Percentiles rank a stretch among this genome's conserved stretches.
phyloP scores from a whole-genome alignment of 2,329 filamentous ascomycete species.

The Ceratocystis albifundus region DNA sequence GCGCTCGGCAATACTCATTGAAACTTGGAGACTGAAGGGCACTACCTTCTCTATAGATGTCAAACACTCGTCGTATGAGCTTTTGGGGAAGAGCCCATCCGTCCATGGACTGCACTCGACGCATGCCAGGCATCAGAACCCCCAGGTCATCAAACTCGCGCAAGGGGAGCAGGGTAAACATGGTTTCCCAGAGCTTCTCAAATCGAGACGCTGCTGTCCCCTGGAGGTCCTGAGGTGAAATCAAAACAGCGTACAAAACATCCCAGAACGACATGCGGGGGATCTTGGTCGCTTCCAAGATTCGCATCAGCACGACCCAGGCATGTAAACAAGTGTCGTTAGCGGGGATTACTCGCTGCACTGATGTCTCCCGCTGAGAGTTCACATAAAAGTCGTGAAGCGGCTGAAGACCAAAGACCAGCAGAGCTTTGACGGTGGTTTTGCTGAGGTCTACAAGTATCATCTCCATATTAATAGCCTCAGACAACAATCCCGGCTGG shows the following conservation, averaged over 20 bases:
- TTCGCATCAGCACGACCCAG: constrained; percentile 49
- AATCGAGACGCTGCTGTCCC: constrained; percentile 35
- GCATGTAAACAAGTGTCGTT: constrained; percentile 38
- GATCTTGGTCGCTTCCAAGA: constrained; percentile 40
- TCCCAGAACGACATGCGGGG: constrained; percentile 51
- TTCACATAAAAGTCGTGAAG: constrained; percentile 39
- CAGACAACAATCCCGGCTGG: constrained; percentile 28
- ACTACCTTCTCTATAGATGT: constrained; percentile 44
- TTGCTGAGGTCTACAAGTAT: constrained; percentile 36
- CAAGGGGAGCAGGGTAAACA: constrained; percentile 52
- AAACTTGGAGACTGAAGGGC: constrained; percentile 47
- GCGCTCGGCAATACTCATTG: constrained; percentile 51
- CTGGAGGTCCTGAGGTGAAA: constrained; percentile 30
- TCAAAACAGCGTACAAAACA: constrained; percentile 37
- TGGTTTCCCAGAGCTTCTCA: constrained; percentile 46
- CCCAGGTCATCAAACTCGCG: constrained; percentile 48
- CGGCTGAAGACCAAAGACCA: constrained; percentile 34
- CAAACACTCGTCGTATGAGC: constrained; percentile 45
- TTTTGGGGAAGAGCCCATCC: constrained; percentile 51
- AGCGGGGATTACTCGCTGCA: constrained; percentile 42
- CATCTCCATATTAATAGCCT: constrained; percentile 39
- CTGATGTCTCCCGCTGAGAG: constrained; percentile 35
- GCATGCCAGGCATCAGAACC: constrained; percentile 33
- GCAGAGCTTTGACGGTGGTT: constrained; percentile 33
- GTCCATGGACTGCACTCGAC: constrained; percentile 32